Conservation (phyloP, 2,329 filamentous ascomycete species). For the Hypoxylon sp. region DNA sequence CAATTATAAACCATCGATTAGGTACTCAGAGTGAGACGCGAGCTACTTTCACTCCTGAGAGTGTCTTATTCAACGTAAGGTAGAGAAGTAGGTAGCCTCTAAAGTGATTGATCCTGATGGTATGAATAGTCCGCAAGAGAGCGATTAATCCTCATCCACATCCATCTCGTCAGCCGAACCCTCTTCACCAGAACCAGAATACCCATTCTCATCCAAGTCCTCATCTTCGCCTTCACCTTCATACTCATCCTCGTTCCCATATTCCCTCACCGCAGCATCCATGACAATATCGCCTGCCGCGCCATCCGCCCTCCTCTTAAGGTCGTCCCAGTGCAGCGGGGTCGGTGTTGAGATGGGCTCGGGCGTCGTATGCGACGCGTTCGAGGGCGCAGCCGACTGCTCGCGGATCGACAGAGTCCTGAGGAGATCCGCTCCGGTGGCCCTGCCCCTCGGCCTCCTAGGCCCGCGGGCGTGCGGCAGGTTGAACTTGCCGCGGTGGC, state of each 20-base stretch:
- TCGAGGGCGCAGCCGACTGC: conserved; percentile 15
- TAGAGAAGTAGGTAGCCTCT: background rate
- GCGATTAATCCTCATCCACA: conserved; percentile 24
- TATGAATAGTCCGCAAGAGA: background rate
- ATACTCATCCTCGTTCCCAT: conserved; percentile 15
- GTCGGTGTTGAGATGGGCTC: conserved; percentile 43
- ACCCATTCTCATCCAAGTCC: conserved; percentile 11
- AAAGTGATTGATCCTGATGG: background rate
- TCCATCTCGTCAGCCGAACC: conserved; percentile 42
- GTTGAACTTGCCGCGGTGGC: conserved; percentile 32
- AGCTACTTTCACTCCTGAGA: background rate
- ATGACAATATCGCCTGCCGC: conserved; percentile 16
- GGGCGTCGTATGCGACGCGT: conserved; percentile 5
- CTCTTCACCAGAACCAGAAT: conserved; percentile 22
- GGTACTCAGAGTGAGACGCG: no score
- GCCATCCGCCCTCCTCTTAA: conserved; percentile 31
- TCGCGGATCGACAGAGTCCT: conserved; percentile 26
- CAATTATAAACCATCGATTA: no score
- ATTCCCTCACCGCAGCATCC: conserved; percentile 14
- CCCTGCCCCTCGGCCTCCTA: conserved; percentile 1
- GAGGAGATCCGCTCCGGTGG: conserved; percentile 3
- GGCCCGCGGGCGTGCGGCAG: conserved; percentile 24
- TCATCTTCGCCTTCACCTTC: conserved; percentile 32
- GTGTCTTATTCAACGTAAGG: background rate
- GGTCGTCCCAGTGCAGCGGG: conserved; percentile 44